Conservation (phyloP, 495 filamentous ascomycete species). For the Echria macrotheca region DNA sequence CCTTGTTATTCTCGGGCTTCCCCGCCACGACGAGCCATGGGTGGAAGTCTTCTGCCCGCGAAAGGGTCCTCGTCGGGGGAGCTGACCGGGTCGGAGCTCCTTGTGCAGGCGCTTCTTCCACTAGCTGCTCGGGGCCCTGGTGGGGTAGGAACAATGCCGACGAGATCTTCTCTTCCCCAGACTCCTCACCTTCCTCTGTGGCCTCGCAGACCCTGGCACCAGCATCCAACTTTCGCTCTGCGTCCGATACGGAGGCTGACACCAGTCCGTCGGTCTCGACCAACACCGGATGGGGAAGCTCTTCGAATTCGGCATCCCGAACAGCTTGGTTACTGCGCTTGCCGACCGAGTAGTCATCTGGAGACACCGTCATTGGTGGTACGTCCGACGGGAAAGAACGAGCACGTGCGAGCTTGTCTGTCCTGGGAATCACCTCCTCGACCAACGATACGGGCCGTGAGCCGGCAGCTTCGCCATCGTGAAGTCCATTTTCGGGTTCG, state of each 20-base stretch:
- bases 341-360: conserved; percentile 16
- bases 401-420: conserved; percentile 9
- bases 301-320: conserved; percentile 6
- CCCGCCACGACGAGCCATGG: conserved; percentile 48
- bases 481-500: background rate
- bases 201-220: conserved; percentile 34
- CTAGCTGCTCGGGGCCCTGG: conserved; percentile 54
- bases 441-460: background rate
- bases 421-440: conserved; percentile 6
- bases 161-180: conserved; percentile 87
- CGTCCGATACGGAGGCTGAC: conserved; percentile 10
- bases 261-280: conserved; percentile 5
- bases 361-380: conserved; percentile 11
- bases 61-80: conserved; percentile 22
- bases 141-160: conserved; percentile 93
- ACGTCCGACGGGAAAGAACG: conserved; percentile 16
- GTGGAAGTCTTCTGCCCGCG: conserved; percentile 34
- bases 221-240: conserved; percentile 25
- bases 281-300: conserved; percentile 1
- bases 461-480: conserved; percentile 1
- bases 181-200: conserved; percentile 70
- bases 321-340: background rate
- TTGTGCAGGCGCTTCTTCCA: conserved; percentile 36
- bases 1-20: conserved; percentile 36
- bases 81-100: conserved; percentile 24